Evolutionary conservation across 1,284 basidiomycete genomes (phyloP).

Genomic region (Leccinum pachyderme): DNA sequence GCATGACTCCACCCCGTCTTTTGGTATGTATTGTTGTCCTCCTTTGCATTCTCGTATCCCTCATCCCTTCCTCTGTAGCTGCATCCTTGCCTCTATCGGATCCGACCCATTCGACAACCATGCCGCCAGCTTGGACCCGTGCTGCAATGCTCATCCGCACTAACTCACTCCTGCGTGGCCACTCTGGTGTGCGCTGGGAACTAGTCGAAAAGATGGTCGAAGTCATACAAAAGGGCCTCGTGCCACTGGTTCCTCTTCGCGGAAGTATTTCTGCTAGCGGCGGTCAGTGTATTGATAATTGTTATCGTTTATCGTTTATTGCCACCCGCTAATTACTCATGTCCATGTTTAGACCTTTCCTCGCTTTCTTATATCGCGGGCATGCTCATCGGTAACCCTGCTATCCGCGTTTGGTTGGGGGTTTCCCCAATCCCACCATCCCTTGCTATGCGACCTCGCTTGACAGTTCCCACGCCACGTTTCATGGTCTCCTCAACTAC

Average conservation of each 20-base stretch:
- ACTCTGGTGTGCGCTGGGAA: slow-evolving; percentile 82
- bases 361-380: slow-evolving; percentile 87
- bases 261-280: slow-evolving; percentile 84
- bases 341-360: slow-evolving; percentile 53
- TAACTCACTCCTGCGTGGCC: slow-evolving; percentile 86
- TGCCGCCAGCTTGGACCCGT: slow-evolving; percentile 91
- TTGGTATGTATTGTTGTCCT: slow-evolving; percentile 9
- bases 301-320: not conserved
- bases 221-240: slow-evolving; percentile 72
- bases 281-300: slow-evolving; percentile 40
- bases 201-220: slow-evolving; percentile 78
- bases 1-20: slow-evolving; percentile 36
- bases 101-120: slow-evolving; percentile 64
- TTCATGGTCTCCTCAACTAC: slow-evolving; percentile 7
- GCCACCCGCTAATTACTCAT: not conserved
- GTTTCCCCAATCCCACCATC: slow-evolving; percentile 3
- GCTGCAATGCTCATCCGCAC: slow-evolving; percentile 85
- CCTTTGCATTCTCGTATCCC: not conserved
- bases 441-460: not conserved
- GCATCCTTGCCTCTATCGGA: slow-evolving; percentile 61
- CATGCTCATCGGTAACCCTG: slow-evolving; percentile 73
- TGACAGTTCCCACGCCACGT: slow-evolving; percentile 11
- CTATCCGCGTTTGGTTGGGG: slow-evolving; percentile 61
- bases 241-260: slow-evolving; percentile 80
- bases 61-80: slow-evolving; percentile 19